Base-by-base conservation (phyloP, 73 alveolate species). In the Paramecium pentaurelia region DNA sequence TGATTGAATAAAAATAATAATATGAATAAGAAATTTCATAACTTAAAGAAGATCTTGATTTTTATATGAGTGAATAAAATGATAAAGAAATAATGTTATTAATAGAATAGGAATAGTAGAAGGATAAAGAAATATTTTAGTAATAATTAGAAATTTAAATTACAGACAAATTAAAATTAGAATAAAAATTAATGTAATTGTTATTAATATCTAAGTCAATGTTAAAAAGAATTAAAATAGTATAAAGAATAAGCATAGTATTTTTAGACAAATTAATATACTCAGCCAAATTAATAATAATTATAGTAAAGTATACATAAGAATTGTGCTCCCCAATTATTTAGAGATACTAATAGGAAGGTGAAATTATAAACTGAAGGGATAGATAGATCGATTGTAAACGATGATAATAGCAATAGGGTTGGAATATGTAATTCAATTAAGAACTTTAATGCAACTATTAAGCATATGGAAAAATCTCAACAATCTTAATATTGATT, bases 331-430 rank as follows among this genome's bases (percentile, higher is more conserved):
- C 27, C 71, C 9, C 18, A 45, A 42, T 49, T 80, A 20, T 80
- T 14, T 80, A 80, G 91, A 47, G 91, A 80, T 80, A 80, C 91
- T 12, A 80, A 80, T 45, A 80, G 91, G 32, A 80, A 80, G 34
- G 49, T 42, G 1, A 80, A 47, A 45, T 8, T 80, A n/a, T 18
- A 40, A 27, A 22, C 32, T 20, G 91, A 80, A 22, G 84, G 84
- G 4, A 11, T 47, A 12, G 91, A 80, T 80, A 22, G 91, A 44
- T 80, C 91, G 12, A 49, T 36, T 8, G 47, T 80, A 20, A 22
- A 80, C 18, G 91, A 80, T 42, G 91, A 80, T 45, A 32, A 30
- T 42, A 37, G 45, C 47, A 45, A 44, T 25, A 80, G 58, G 28
- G 32, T 20, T 0, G 87, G 87, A 80, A 40, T 80, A 40, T 80